phyloP scores from a whole-genome alignment of 1,284 basidiomycete genomes.

The Peniophora sp. region DNA sequence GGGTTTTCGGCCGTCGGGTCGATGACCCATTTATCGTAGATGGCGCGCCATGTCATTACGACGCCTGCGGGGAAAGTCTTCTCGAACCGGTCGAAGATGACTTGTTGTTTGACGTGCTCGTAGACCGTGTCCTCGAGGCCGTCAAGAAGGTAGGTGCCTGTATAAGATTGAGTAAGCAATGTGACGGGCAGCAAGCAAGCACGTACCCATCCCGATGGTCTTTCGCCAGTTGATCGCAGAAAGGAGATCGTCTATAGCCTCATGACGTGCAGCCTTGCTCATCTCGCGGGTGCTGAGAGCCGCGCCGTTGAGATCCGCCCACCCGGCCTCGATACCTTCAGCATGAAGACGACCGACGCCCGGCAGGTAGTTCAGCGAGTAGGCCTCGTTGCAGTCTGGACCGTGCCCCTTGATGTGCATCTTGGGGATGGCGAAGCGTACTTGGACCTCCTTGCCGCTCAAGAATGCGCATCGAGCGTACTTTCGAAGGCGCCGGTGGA shows the following conservation, averaged over 20 bases:
- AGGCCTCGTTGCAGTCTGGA: constrained; percentile 13
- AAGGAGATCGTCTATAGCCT: constrained; percentile 25
- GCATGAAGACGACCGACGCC: constrained; percentile 23
- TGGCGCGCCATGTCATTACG: too few relatives aligned
- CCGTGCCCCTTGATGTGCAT: constrained; percentile 23
- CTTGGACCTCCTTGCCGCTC: too few relatives aligned
- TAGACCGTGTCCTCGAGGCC: not conserved
- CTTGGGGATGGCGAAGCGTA: constrained; percentile 23
- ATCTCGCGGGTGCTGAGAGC: constrained; percentile 23
- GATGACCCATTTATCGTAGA: too few relatives aligned
- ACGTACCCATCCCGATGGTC: constrained; percentile 7
- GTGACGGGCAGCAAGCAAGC: not conserved
- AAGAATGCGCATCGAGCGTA: constrained; percentile 3
- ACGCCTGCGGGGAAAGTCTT: too few relatives aligned
- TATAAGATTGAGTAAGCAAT: not conserved
- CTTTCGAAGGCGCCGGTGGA: constrained; percentile 6
- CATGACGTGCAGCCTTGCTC: constrained; percentile 21
- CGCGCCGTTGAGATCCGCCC: constrained; percentile 4
- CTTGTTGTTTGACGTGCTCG: too few relatives aligned
- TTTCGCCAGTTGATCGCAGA: constrained; percentile 23
- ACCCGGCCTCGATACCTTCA: constrained; percentile 26
- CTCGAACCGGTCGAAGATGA: too few relatives aligned
- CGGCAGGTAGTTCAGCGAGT: constrained; percentile 19
- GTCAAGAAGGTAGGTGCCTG: not conserved
- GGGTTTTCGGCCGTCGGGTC: too few relatives aligned